Percentiles rank a stretch among this genome's conserved stretches.
Conservation (phyloP, 2,329 filamentous ascomycete genomes). For the Coniochaeta prunicola region DNA sequence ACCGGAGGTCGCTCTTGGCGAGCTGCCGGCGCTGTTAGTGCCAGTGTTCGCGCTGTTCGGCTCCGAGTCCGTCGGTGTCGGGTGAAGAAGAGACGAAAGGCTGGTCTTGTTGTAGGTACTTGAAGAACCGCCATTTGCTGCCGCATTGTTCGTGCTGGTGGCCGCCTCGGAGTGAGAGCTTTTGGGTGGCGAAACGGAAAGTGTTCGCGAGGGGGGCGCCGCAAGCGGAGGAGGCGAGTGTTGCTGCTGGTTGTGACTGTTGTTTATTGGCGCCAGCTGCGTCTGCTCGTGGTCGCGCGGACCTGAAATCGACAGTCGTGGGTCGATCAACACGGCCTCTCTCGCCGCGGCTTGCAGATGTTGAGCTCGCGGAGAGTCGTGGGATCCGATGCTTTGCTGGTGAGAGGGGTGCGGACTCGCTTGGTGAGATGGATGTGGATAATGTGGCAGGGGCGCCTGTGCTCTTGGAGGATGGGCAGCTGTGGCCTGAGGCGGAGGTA, state of each 20-base stretch:
- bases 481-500: slow-evolving; percentile 23
- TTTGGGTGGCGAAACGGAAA: slow-evolving; percentile 42
- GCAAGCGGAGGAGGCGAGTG: slow-evolving; percentile 15
- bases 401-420: neutral
- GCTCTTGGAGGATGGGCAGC: slow-evolving; percentile 5
- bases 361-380: slow-evolving; percentile 34
- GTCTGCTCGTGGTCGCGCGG: neutral
- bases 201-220: slow-evolving; percentile 33
- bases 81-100: slow-evolving; percentile 43
- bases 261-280: neutral
- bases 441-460: slow-evolving; percentile 19
- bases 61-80: slow-evolving; percentile 38
- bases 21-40: slow-evolving; percentile 37
- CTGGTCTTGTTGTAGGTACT: slow-evolving; percentile 31
- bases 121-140: slow-evolving; percentile 9
- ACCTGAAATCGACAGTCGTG: slow-evolving; percentile 2
- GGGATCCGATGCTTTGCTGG: neutral
- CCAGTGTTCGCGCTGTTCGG: slow-evolving; percentile 35
- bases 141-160: slow-evolving; percentile 7
- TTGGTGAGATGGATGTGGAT: slow-evolving; percentile 11
- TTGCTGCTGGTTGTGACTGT: neutral
- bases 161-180: slow-evolving; percentile 27
- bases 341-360: slow-evolving; percentile 35
- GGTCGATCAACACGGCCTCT: slow-evolving; percentile 28
- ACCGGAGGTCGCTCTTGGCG: slow-evolving; percentile 24